These are phyloP conservation scores for Beauveria varroae DNA, from an alignment of 2,329 filamentous ascomycete species.

Conservation along the genomic window DNA sequence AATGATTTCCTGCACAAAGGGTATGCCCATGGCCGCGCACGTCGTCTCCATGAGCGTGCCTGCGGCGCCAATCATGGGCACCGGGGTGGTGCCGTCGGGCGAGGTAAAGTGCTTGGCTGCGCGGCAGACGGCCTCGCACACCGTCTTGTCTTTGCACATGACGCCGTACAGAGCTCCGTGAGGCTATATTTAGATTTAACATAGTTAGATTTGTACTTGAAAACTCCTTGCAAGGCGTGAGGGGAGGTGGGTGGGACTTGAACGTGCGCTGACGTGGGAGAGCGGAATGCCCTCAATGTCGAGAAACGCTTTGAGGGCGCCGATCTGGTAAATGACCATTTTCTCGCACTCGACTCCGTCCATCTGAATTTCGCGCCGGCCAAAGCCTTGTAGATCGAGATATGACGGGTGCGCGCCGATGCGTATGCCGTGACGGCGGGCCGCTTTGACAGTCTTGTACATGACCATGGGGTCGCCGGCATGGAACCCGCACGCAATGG, in stretches of 20 bases:
- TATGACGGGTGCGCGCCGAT: slow-evolving; percentile 11
- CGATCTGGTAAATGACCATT: slow-evolving; percentile 12
- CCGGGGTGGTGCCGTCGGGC: neutral
- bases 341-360: slow-evolving; percentile 8
- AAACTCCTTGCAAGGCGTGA: neutral
- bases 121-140: slow-evolving; percentile 1
- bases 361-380: slow-evolving; percentile 11
- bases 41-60: slow-evolving; percentile 3
- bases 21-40: neutral
- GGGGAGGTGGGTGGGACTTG: neutral
- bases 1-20: slow-evolving; percentile 5
- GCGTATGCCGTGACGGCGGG: slow-evolving; percentile 5
- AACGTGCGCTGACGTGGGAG: slow-evolving; percentile 7
- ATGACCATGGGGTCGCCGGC: slow-evolving; percentile 12
- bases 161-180: slow-evolving; percentile 2
- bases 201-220: neutral
- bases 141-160: slow-evolving; percentile 1
- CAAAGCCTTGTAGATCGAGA: slow-evolving; percentile 10
- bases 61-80: slow-evolving; percentile 7
- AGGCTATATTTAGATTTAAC: neutral
- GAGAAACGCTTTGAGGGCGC: slow-evolving; percentile 10
- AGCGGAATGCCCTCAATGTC: slow-evolving; percentile 17
- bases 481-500: slow-evolving; percentile 12
- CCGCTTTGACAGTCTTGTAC: slow-evolving; percentile 4
- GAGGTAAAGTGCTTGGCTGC: neutral